These are phyloP conservation scores for Botryotinia calthae DNA, from an alignment of 2,329 filamentous ascomycete genomes.

Conservation along the genomic window DNA sequence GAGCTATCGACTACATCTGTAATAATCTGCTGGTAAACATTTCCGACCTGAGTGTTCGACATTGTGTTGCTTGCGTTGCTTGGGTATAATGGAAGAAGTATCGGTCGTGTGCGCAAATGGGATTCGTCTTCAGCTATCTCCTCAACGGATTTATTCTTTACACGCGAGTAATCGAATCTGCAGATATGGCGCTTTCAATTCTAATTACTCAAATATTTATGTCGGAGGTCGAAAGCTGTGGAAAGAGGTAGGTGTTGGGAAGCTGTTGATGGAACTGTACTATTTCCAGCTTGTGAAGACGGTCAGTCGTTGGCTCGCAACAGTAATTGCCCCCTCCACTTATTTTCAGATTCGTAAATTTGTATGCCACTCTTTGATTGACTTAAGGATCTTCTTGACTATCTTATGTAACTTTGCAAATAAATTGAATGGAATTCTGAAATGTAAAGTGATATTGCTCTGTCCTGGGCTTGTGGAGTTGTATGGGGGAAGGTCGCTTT, in stretches of 20 bases:
- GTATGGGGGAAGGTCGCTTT: conserved; percentile 31
- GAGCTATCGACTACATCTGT: conserved; percentile 89
- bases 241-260: conserved; percentile 1
- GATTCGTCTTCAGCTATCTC: conserved; percentile 1
- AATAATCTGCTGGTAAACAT: conserved; percentile 76
- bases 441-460: conserved; percentile 12
- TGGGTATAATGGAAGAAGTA: conserved; percentile 2
- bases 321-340: conserved; percentile 1
- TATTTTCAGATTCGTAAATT: background rate
- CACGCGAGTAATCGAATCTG: conserved; percentile 10
- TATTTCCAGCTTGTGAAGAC: conserved; percentile 3
- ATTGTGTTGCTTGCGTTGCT: conserved; percentile 31
- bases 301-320: background rate
- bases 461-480: conserved; percentile 31
- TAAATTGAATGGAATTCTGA: conserved; percentile 6
- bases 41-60: conserved; percentile 49
- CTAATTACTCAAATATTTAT: background rate
- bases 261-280: background rate
- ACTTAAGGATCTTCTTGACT: conserved; percentile 10
- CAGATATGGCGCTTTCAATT: background rate
- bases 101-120: background rate
- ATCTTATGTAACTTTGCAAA: conserved; percentile 20
- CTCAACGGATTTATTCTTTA: background rate
- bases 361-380: conserved; percentile 12
- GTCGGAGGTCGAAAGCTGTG: background rate